A percentile compares a stretch with the other conserved stretches of the same genome.
Evolutionary conservation across 2,329 filamentous ascomycete species (phyloP).

Genomic region (Colletotrichum filicis): DNA sequence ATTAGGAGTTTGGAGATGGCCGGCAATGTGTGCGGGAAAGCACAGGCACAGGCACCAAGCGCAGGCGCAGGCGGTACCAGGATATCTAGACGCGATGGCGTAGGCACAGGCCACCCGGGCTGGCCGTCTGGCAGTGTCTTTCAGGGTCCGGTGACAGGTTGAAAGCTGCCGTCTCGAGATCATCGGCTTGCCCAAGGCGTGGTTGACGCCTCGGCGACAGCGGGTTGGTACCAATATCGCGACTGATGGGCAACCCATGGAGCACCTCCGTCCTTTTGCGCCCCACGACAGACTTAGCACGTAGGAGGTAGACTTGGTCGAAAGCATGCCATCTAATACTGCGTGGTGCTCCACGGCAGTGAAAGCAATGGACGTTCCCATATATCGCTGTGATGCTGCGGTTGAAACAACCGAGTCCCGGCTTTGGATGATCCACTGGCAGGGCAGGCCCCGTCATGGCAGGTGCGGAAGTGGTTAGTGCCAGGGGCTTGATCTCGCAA

Average conservation of each 20-base stretch:
- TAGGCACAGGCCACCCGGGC: conserved; percentile 30
- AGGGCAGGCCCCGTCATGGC: conserved; percentile 19
- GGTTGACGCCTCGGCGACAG: conserved; percentile 18
- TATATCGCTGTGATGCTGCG: neutral
- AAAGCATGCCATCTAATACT: neutral
- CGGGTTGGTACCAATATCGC: conserved; percentile 19
- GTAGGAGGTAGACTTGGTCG: neutral
- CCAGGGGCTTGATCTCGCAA: conserved; percentile 7
- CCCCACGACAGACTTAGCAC: neutral
- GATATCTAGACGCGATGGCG: neutral
- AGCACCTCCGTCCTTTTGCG: neutral
- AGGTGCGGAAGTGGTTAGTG: neutral
- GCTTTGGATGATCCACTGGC: conserved; percentile 23
- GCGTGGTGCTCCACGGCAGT: conserved; percentile 26
- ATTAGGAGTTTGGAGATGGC: conserved; percentile 17
- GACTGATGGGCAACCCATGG: conserved; percentile 9
- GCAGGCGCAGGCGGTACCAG: conserved; percentile 11
- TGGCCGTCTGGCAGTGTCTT: conserved; percentile 22
- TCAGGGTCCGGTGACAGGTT: conserved; percentile 29
- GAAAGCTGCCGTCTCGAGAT: conserved; percentile 8
- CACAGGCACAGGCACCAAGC: conserved; percentile 16
- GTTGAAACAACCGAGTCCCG: conserved; percentile 33
- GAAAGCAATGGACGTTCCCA: conserved; percentile 27
- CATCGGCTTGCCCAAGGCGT: neutral
- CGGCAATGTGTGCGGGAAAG: neutral